phyloP scores from a whole-genome alignment of 306 rosid genomes.

The Malus asiatica region DNA sequence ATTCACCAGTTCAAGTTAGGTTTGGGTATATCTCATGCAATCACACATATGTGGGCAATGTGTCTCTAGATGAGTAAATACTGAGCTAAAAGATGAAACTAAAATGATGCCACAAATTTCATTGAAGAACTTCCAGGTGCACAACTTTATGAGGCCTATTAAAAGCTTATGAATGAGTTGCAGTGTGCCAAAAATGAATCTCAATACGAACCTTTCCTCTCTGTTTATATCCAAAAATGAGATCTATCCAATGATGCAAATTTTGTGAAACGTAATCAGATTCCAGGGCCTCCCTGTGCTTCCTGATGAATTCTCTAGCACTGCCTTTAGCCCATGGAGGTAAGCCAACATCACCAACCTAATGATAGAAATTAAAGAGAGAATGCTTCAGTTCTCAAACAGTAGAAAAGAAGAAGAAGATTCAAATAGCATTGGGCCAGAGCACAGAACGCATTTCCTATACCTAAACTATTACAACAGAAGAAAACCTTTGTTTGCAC shows the following conservation, averaged over 20 bases:
- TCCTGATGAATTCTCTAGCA: slow-evolving; percentile 82
- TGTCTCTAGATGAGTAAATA: not conserved
- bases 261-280: slow-evolving; percentile 87
- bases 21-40: not conserved
- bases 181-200: not conserved
- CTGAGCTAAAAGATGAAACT: not conserved
- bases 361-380: slow-evolving; percentile 12
- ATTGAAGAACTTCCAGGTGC: not conserved
- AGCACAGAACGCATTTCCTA: not conserved
- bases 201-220: slow-evolving; percentile 93
- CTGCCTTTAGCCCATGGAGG: slow-evolving; percentile 99
- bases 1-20: not conserved
- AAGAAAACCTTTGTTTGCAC: not conserved
- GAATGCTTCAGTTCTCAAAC: slow-evolving; percentile 4
- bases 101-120: not conserved
- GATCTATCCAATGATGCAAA: slow-evolving; percentile 99
- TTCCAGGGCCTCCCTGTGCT: slow-evolving; percentile 98
- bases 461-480: not conserved
- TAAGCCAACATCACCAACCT: slow-evolving; percentile 89
- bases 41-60: not conserved
- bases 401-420: not conserved
- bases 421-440: not conserved
- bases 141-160: not conserved
- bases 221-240: slow-evolving; percentile 92
- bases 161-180: not conserved